Evolutionary conservation across 2,329 filamentous ascomycete genomes (phyloP), one percentile per base, ranked within the genome.

Genomic region (Aquanectria penicillioides): DNA sequence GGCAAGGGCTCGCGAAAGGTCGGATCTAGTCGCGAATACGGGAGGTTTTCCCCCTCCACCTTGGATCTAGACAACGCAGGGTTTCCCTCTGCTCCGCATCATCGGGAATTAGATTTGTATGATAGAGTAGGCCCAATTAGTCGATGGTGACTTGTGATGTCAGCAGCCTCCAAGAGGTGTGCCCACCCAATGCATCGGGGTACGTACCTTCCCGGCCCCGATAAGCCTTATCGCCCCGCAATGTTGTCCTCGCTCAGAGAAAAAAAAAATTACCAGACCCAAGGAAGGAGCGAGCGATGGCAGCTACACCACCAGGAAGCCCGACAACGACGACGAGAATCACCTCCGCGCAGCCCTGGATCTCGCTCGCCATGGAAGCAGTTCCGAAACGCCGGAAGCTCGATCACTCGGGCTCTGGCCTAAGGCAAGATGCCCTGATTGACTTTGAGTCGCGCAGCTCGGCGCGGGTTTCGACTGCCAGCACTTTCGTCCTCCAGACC

Each of bases 401-500:
- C 25, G 77, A 75, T 20, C 79, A 83, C 61, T 66, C 66, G 29
- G 73, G 72, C 53, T 64, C 68, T 29, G 72, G 74, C 40, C 38
- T 78, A 34, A 71, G 71, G 17, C 73, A 76, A 43, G 65, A 72
- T 50, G 70, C 67, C 15, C 73, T 79, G 53, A 77, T 79, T 44
- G 72, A 78, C 57, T 78, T 81, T 48, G 75, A 80, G 61, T 73
- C 75, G 43, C 73, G 71, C 28, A 75, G 70, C 54, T 70, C 79
- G 4, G 72, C 78, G 31, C 74, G 75, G 17, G 69, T 81, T 38
- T 77, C 80, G 26, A 78, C 81, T 8, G 78, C 83, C 13, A 85
- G 82, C 70, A 81, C 83, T 28, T 87, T 88, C 63, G 77, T 86
- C 43, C 72, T 88, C 46, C 83, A 88, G 73, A 84, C 85, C 3